Base-by-base conservation (phyloP, 108 stramenopile species). In the Seminavis robusta region DNA sequence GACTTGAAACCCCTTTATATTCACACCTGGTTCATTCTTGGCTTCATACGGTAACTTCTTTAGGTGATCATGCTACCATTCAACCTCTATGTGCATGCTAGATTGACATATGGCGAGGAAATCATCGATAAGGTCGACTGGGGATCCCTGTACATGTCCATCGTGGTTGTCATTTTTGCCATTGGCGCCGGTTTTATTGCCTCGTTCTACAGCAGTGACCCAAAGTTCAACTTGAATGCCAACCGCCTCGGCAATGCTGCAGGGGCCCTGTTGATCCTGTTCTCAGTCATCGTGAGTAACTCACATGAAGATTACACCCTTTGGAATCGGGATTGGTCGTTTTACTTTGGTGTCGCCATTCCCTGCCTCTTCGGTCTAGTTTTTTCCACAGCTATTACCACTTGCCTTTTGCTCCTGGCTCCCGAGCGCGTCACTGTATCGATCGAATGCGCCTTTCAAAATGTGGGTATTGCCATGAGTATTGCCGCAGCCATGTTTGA, bases 361-460 rank as follows among this genome's bases (percentile, higher is more conserved):
- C 93, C 93, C 0, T 74, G 80, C 56, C 16, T 89, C 9, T 45
- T 67, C 7, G 93, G 87, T 11, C 49, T 94, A 6, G 7, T 72
- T 1, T 10, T 90, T 13, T 72, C 87, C 0, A 80, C 71, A 47
- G 59, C 71, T 15, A 38, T 89, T 59, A 69, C 89, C 8, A 63
- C 79, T 34, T 61, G 67, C 20, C 59, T 79, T 11, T 60, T 62
- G 10, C 48, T 91, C 52, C 65, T 79, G 4, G 89, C 88, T 66
- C 93, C 93, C 1, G 93, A 94, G 52, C 69, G 93, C 47, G 85
- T 90, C 52, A 74, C 92, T 37, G 74, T 94, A 8, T 63, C 84
- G 10, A 70, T 94, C 0, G 92, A 94, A 59, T 81, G 76, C 48
- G 86, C 85, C 54, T 90, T 88, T 57, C 92, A 94, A 79, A 94